Evolutionary conservation across 2,329 filamentous ascomycete species (phyloP), one percentile per base, ranked within the genome.

Genomic region (Balansia obtecta): DNA sequence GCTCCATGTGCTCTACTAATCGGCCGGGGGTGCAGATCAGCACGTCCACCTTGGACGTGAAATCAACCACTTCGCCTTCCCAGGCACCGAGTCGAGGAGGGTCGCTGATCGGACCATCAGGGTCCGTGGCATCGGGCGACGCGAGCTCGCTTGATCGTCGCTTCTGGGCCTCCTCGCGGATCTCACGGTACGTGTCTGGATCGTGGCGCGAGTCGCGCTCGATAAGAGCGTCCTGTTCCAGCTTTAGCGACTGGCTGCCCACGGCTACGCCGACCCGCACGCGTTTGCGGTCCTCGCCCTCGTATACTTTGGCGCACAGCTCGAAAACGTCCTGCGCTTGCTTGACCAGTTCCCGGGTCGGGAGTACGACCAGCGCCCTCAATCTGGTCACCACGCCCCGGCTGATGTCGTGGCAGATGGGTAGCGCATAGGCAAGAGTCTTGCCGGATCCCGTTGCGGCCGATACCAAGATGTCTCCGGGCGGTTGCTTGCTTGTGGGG

Each of bases 381-480:
- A 98, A 69, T 50, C 79, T 78, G 0, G 85, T 86, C 11, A 81
- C 74, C 20, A 70, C 69, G 13, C 77, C 76, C 33, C 77, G 72
- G 56, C 84, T 83, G 46, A 98, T 71, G 47, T 85, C 82, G 44
- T 88, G 80, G 4, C 95, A 77, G 52, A 98, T 81, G 0, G 93
- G 93, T 2, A 98, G 71, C 0, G 91, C 80, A 61, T 98, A 98
- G 0, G 91, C 86, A 15, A 98, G 67, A 0, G 93, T 98, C 64
- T 98, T 98, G 51, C 93, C 93, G 0, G 93, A 97, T 9, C 93
- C 93, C 0, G 93, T 98, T 1, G 91, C 86, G 0, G 94, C 93
- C 8, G 89, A 93, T 2, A 98, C 83, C 43, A 95, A 84, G 4
- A 98, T 68, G 64, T 98, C 93, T 5, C 88, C 86, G 1, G 77